phyloP scores from a whole-genome alignment of 257 asterid species.

The Dorcoceras hygrometricum region DNA sequence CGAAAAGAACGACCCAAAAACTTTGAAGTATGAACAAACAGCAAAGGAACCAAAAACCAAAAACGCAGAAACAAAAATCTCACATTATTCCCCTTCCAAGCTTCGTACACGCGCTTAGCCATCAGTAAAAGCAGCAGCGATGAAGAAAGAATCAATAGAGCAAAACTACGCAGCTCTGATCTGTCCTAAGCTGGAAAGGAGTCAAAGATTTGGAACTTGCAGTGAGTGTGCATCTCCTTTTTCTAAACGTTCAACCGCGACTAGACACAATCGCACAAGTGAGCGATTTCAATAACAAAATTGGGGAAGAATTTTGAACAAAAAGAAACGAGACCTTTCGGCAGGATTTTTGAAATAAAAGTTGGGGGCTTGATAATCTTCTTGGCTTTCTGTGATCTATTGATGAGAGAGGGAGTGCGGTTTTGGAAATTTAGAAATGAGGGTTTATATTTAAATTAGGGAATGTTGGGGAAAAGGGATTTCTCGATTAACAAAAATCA shows the following conservation, averaged over 20 bases:
- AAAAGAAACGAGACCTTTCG: slow-evolving; percentile 35
- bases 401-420: slow-evolving; percentile 42
- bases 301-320: slow-evolving; percentile 31
- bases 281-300: slow-evolving; percentile 31
- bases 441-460: background rate
- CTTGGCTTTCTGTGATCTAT: slow-evolving; percentile 46
- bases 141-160: slow-evolving; percentile 16
- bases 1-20: slow-evolving; percentile 25
- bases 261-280: background rate
- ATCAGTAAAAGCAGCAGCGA: slow-evolving; percentile 38
- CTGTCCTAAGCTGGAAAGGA: slow-evolving; percentile 49
- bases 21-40: slow-evolving; percentile 21
- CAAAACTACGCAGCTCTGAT: slow-evolving; percentile 25
- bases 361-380: slow-evolving; percentile 28
- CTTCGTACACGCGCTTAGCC: slow-evolving; percentile 92
- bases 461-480: background rate
- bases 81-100: slow-evolving; percentile 97
- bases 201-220: slow-evolving; percentile 57
- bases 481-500: too few relatives aligned
- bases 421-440: slow-evolving; percentile 35
- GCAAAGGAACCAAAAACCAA: background rate
- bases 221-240: slow-evolving; percentile 40
- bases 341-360: slow-evolving; percentile 35
- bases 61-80: slow-evolving; percentile 36
- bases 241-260: background rate